These are phyloP conservation scores for Penicillium corylophilum DNA, from an alignment of 2,329 filamentous ascomycete genomes.

Conservation along the genomic window DNA sequence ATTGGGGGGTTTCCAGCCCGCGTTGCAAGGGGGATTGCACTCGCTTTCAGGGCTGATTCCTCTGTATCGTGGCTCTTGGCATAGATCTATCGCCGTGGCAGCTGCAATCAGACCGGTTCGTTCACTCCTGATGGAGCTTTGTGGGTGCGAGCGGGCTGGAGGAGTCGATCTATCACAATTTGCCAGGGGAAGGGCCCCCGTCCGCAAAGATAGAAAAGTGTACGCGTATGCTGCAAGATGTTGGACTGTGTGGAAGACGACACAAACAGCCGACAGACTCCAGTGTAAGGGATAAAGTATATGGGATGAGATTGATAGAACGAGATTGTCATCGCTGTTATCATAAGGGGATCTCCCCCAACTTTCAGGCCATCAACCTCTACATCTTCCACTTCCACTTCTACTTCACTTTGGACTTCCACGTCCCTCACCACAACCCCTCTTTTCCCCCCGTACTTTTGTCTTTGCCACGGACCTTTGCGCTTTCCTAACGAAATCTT, in stretches of 20 bases:
- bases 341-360: background rate
- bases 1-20: background rate
- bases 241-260: background rate
- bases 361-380: conserved; percentile 2
- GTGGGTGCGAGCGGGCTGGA: background rate
- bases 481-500: background rate
- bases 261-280: background rate
- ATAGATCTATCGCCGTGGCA: background rate
- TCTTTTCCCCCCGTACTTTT: background rate
- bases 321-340: background rate
- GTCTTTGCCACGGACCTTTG: background rate
- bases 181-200: background rate
- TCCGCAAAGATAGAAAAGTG: background rate
- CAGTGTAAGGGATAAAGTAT: conserved; percentile 1
- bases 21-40: background rate
- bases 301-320: background rate
- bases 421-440: no score
- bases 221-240: background rate
- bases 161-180: conserved; percentile 18
- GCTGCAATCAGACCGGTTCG: background rate
- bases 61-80: background rate
- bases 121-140: background rate
- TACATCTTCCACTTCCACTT: background rate
- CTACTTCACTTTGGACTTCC: no score
- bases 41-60: background rate